Evolutionary conservation across 2,329 filamentous ascomycete species (phyloP), one percentile per base, ranked within the genome.

Genomic region (Aschersonia sp.): DNA sequence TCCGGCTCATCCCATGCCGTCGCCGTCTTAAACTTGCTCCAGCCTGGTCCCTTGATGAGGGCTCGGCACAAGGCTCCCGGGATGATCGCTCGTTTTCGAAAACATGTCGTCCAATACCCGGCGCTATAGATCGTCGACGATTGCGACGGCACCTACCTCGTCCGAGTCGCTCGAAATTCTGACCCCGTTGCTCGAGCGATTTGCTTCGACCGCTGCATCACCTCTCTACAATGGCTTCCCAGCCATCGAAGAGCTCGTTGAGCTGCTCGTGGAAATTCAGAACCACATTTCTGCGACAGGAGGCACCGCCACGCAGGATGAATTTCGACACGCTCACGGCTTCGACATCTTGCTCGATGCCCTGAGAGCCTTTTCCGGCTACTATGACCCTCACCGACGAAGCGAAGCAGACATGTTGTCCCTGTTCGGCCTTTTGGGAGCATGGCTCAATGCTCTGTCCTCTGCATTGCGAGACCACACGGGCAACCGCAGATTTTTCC

Each of bases 401-500:
- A 75, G 66, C 46, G 66, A 78, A 40, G 67, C 77, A 44, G 80
- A 87, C 51, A 85, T 82, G 61, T 67, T 71, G 49, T 71, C 73
- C 43, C 70, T 86, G 49, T 85, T 88, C 58, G 74, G 77, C 51
- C 69, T 91, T 20, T 69, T 94, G 20, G 78, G 88, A 57, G 75
- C 75, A 6, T 74, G 84, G n/a, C 69, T 92, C 40, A 79, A 79
- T 32, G 78, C 92, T 10, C 67, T 97, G 31, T 82, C 85, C 1
- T 82, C 84, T 45, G 80, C 81, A 10, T 75, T 98, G 54, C 77
- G 80, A 47, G 80, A 80, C 44, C 89, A 97, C 63, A 74, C 83
- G 44, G 91, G 89, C 28, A 98, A 97, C 65, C 78, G 83, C 58
- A 79, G 85, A 55, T 96, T 91, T 68, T 97, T 97, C 61, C 77